A percentile compares a stretch with the other conserved stretches of the same genome.
Evolutionary conservation across 2,329 filamentous ascomycete species (phyloP).

Genomic region (Metarhizium robertsii): DNA sequence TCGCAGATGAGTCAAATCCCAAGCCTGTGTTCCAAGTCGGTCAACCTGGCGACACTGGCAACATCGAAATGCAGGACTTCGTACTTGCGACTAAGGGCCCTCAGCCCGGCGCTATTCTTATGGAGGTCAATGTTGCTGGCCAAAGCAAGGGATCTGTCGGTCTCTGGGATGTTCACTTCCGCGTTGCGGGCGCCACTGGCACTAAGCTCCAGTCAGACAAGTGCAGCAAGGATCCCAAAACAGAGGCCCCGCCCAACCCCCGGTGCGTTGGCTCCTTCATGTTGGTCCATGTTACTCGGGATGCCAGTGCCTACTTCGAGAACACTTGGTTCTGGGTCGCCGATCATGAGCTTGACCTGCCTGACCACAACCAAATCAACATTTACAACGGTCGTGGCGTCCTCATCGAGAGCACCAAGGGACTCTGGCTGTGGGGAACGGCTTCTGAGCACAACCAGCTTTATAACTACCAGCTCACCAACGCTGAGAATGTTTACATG

Average conservation of each 20-base stretch:
- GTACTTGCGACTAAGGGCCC: constrained; percentile 78
- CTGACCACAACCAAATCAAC: constrained; percentile 68
- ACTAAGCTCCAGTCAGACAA: constrained; percentile 71
- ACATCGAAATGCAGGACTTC: constrained; percentile 80
- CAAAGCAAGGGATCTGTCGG: constrained; percentile 59
- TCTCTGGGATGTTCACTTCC: constrained; percentile 95
- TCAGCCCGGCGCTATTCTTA: constrained; percentile 77
- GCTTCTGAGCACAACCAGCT: constrained; percentile 56
- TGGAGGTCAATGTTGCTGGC: constrained; percentile 82
- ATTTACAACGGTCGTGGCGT: constrained; percentile 85
- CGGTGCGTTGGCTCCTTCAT: constrained; percentile 68
- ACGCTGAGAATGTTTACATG: constrained; percentile 73
- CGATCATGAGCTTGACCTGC: constrained; percentile 77
- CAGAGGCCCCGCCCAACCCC: constrained; percentile 49
- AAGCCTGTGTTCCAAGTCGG: constrained; percentile 82
- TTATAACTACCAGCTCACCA: constrained; percentile 79
- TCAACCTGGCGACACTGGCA: constrained; percentile 63
- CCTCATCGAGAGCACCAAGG: constrained; percentile 63
- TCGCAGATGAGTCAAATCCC: constrained; percentile 66
- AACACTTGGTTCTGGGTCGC: constrained; percentile 88
- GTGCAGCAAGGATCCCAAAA: constrained; percentile 67
- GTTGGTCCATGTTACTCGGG: constrained; percentile 54
- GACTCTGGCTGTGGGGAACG: constrained; percentile 75
- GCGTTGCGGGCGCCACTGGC: constrained; percentile 78
- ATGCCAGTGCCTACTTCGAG: constrained; percentile 68